Evolutionary conservation across 306 rosid genomes (phyloP), one percentile per base, ranked within the genome.

Genomic region (Argentina anserina): DNA sequence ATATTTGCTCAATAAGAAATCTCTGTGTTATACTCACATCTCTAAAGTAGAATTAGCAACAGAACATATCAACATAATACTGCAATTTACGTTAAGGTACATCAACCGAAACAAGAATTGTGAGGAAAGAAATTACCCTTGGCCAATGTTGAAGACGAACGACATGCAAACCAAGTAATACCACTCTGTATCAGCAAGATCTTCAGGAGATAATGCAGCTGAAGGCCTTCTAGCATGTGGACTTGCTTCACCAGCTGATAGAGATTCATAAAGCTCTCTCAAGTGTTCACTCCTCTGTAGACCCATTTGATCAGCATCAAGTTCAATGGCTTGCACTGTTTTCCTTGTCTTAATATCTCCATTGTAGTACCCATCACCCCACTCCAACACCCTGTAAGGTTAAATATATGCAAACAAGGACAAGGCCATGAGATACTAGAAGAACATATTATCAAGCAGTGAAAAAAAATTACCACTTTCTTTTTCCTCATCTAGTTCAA

Each of bases 151-250:
- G 90, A 88, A 92, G 53, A 78, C 76, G 31, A 92, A 92, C 63
- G 97, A 92, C 96, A 92, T 90, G 84, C 97, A 92, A 74, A 92
- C 96, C 79, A 92, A 86, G 89, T 92, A 92, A 64, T 90, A 92
- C 97, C 97, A 92, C 77, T 92, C 97, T 0, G 97, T 79, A 75
- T 90, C 92, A 14, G 94, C 85, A 55, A 92, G 94, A 75, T 92
- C 97, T 72, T 92, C 97, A 0, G 97, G 97, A 42, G 96, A 85
- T 28, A 92, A 85, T 45, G 96, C 75, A 10, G 84, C 93, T 3
- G 94, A 88, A 71, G 94, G 96, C 90, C 87, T 82, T 84, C 83
- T 88, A 5, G 84, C 67, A 70, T 80, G 93, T 9, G 89, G 88
- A 67, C 21, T 87, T 61, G 87, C 75, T 75, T 90, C 96, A 53